phyloP scores from a whole-genome alignment of 129 eudicot species.

The Ambrosia artemisiifolia region DNA sequence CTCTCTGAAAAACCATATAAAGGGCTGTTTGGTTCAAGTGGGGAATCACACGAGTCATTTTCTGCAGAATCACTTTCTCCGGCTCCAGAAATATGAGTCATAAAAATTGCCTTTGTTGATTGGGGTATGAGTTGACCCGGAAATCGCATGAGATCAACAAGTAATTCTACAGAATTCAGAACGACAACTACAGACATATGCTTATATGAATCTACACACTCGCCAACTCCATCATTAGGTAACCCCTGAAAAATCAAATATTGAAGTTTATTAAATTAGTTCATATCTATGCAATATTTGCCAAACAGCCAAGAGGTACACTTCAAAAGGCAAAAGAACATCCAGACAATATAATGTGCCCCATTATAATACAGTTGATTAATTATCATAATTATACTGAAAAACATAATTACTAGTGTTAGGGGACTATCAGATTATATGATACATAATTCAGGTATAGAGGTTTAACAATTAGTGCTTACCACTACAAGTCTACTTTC shows the following conservation, averaged over 20 bases:
- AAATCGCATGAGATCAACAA: conserved; percentile 94
- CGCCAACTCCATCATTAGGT: conserved; percentile 77
- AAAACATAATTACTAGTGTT: conserved; percentile 4
- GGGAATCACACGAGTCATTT: conserved; percentile 98
- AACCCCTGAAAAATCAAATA: conserved; percentile 58
- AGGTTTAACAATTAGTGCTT: conserved; percentile 21
- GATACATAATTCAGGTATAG: neutral
- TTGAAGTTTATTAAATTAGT: too few relatives aligned
- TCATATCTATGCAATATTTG: neutral
- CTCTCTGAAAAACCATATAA: conserved; percentile 76
- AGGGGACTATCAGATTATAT: neutral
- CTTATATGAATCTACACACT: conserved; percentile 74
- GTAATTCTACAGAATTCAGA: conserved; percentile 76
- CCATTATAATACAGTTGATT: neutral
- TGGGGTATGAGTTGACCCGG: conserved; percentile 92
- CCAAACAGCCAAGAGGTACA: neutral
- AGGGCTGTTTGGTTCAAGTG: conserved; percentile 97
- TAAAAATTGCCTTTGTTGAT: conserved; percentile 74
- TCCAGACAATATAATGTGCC: neutral
- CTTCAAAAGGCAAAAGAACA: neutral
- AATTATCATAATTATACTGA: neutral
- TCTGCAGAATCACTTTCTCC: conserved; percentile 99
- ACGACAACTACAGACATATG: conserved; percentile 94
- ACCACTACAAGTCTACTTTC: conserved; percentile 94
- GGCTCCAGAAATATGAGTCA: conserved; percentile 92